These are phyloP conservation scores for Chalciporus chontae DNA, from an alignment of 768 basidiomycete species.

Conservation along the genomic window DNA sequence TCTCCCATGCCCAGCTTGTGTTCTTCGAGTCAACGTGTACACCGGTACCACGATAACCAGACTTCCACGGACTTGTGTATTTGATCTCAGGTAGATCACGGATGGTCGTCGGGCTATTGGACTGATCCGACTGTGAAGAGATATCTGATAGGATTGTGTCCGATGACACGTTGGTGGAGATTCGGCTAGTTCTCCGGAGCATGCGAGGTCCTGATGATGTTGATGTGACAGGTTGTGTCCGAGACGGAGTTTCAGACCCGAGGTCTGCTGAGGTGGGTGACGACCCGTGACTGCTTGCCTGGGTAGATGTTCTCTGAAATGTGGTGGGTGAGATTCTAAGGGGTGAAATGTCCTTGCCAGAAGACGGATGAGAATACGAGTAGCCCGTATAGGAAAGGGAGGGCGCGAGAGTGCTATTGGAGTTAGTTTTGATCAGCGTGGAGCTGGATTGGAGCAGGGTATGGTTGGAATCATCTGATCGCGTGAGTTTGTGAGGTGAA, in stretches of 20 bases:
- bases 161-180: conserved; percentile 8
- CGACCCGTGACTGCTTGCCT: conserved; percentile 5
- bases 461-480: conserved; percentile 18
- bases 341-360: conserved; percentile 9
- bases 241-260: conserved; percentile 7
- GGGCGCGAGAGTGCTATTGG: conserved; percentile 25
- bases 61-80: conserved; percentile 8
- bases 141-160: conserved; percentile 4
- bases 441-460: conserved; percentile 18
- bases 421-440: conserved; percentile 26
- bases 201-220: conserved; percentile 7
- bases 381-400: conserved; percentile 25
- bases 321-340: conserved; percentile 16
- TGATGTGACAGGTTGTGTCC: conserved; percentile 14
- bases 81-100: conserved; percentile 22
- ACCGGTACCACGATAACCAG: conserved; percentile 18
- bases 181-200: conserved; percentile 24
- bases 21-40: conserved; percentile 8
- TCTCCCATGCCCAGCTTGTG: conserved; percentile 9
- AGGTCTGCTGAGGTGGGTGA: neutral
- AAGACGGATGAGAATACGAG: conserved; percentile 18
- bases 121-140: conserved; percentile 5
- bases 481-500: conserved; percentile 10
- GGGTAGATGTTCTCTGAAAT: conserved; percentile 13
- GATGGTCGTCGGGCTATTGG: neutral